Evolutionary conservation across 1,139 yeast genomes (phyloP).

Genomic region (Debaryomycetaceae sp.): DNA sequence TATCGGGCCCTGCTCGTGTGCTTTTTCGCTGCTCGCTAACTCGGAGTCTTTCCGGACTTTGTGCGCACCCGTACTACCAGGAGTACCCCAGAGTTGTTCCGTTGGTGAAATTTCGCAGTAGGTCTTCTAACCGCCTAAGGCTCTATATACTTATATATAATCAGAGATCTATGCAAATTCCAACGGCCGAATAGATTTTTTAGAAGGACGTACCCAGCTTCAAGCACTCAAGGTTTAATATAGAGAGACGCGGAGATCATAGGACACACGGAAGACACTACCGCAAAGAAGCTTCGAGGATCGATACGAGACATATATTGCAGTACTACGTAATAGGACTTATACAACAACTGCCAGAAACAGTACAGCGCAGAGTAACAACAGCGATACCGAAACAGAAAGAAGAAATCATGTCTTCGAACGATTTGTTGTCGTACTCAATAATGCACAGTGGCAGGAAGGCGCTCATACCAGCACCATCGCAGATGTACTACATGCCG

Average conservation of each 20-base stretch:
- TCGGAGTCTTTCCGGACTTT: constrained; percentile 6
- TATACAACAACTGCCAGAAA: too few species aligned
- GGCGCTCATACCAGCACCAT: constrained; percentile 7
- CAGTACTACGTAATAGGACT: too few species aligned
- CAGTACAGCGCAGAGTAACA: not conserved
- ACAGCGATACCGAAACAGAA: not conserved
- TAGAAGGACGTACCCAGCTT: not conserved
- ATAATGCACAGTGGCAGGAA: constrained; percentile 26
- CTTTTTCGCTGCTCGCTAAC: not conserved
- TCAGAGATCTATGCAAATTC: not conserved
- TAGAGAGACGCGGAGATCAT: not conserved
- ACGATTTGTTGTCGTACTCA: constrained; percentile 32
- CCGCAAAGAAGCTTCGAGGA: too few species aligned
- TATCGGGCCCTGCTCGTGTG: not conserved
- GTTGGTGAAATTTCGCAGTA: constrained; percentile 4
- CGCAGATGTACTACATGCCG: constrained; percentile 4
- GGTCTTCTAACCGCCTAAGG: not conserved
- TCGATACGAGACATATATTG: too few species aligned
- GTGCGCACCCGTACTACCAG: constrained; percentile 8
- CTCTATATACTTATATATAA: too few species aligned
- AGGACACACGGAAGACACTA: not conserved
- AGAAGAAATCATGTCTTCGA: constrained; percentile 18
- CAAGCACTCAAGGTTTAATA: not conserved
- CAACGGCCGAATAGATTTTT: not conserved
- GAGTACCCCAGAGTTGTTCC: constrained; percentile 13